phyloP scores from a whole-genome alignment of 345 rosid genomes.

The Kandelia obovata region DNA sequence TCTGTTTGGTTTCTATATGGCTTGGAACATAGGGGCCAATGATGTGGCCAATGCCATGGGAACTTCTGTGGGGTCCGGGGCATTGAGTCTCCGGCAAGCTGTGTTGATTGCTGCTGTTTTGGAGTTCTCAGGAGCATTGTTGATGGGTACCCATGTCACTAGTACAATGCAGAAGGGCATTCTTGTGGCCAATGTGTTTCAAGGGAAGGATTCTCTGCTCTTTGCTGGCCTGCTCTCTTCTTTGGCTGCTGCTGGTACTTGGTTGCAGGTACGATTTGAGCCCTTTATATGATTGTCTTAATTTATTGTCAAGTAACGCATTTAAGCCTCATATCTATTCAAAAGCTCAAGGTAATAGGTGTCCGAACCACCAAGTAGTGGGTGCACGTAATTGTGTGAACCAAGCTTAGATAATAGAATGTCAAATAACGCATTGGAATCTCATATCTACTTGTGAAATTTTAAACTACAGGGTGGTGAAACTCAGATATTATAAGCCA shows the following conservation, averaged over 20 bases:
- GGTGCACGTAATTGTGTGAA: too few species aligned
- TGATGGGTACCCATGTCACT: constrained; percentile 98
- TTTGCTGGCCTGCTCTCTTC: constrained; percentile 84
- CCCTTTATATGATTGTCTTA: background rate
- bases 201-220: constrained; percentile 78
- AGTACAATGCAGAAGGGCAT: constrained; percentile 99
- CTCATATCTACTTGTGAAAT: too few species aligned
- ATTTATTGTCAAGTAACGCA: too few species aligned
- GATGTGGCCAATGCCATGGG: constrained; percentile 99
- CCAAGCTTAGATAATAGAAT: too few species aligned
- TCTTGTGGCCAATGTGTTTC: constrained; percentile 78
- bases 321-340: too few species aligned
- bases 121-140: constrained; percentile 91
- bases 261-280: constrained; percentile 75
- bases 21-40: constrained; percentile 98
- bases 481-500: too few species aligned
- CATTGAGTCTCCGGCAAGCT: constrained; percentile 74
- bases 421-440: too few species aligned
- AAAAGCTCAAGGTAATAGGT: too few species aligned
- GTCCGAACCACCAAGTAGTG: too few species aligned
- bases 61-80: constrained; percentile 93
- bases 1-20: constrained; percentile 92
- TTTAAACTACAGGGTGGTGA: too few species aligned
- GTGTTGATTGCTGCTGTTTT: constrained; percentile 81
- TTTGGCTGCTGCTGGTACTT: constrained; percentile 91